Conservation (phyloP, 305 asterid genomes). For the Fraxinus paxiana region DNA sequence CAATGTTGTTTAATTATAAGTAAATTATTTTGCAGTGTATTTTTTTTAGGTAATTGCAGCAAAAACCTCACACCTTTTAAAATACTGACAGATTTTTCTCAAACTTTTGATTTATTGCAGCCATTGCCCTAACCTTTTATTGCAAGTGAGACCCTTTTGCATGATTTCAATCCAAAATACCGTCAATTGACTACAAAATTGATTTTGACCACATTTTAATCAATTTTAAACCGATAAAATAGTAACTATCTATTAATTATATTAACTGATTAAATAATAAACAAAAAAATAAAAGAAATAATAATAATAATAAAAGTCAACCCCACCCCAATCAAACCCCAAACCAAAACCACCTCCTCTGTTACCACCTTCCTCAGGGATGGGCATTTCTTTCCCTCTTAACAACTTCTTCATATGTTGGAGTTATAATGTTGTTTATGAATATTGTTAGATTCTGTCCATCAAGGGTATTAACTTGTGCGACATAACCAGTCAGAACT, state of each 20-base stretch:
- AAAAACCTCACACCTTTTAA: too few relatives aligned
- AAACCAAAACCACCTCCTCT: neutral
- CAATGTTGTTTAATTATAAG: neutral
- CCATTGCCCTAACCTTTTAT: neutral
- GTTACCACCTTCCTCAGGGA: neutral
- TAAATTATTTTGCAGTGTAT: neutral
- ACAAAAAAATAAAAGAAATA: too few relatives aligned
- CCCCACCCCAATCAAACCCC: neutral
- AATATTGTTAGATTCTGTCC: neutral
- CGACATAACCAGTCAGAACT: conserved; percentile 54
- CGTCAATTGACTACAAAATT: neutral
- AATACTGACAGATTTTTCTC: neutral
- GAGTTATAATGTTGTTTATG: neutral
- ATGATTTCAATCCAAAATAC: neutral
- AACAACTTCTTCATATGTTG: neutral
- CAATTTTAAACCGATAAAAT: neutral
- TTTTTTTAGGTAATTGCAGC: neutral
- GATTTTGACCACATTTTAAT: neutral
- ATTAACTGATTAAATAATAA: too few relatives aligned
- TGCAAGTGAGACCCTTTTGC: neutral
- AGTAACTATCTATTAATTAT: too few relatives aligned
- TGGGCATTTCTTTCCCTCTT: neutral
- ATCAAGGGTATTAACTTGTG: neutral
- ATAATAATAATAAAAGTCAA: neutral
- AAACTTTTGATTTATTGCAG: neutral